Evolutionary conservation across 768 basidiomycete genomes (phyloP).

Genomic region (Russula olivacea): DNA sequence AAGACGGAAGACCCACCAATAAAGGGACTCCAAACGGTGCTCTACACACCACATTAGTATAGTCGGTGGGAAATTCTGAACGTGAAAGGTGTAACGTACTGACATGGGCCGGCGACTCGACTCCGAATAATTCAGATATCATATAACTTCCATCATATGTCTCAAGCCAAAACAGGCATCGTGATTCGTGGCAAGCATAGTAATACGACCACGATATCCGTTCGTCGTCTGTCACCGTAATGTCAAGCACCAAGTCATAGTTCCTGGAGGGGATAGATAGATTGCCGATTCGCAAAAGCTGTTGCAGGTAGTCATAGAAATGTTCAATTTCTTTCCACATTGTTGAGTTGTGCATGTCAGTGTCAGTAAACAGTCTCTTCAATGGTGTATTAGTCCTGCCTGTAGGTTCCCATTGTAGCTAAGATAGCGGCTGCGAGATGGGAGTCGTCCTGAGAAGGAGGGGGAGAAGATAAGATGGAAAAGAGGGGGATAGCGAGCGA

Average conservation of each 20-base stretch:
- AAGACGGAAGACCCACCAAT: constrained; percentile 25
- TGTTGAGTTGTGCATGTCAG: constrained; percentile 40
- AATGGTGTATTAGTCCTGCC: not conserved
- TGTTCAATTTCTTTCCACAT: constrained; percentile 34
- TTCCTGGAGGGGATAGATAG: constrained; percentile 32
- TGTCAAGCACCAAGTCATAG: constrained; percentile 44
- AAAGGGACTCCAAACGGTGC: constrained; percentile 25
- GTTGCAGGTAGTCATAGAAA: constrained; percentile 30
- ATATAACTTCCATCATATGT: constrained; percentile 35
- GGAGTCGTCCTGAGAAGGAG: no score
- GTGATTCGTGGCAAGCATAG: constrained; percentile 43
- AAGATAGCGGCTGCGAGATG: no score
- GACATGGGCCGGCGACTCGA: constrained; percentile 19
- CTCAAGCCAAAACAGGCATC: constrained; percentile 51
- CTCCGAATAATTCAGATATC: constrained; percentile 25
- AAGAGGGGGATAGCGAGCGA: no score
- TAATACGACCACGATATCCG: constrained; percentile 39
- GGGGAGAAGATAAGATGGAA: no score
- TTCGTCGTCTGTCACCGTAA: constrained; percentile 28
- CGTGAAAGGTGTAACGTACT: constrained; percentile 12
- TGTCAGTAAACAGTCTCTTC: constrained; percentile 52
- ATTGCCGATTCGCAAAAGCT: constrained; percentile 18
- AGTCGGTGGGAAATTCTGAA: no score
- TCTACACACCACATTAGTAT: constrained; percentile 16
- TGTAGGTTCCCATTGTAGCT: not conserved